Conservation (phyloP, 495 filamentous ascomycete species). For the Darksidea phi region DNA sequence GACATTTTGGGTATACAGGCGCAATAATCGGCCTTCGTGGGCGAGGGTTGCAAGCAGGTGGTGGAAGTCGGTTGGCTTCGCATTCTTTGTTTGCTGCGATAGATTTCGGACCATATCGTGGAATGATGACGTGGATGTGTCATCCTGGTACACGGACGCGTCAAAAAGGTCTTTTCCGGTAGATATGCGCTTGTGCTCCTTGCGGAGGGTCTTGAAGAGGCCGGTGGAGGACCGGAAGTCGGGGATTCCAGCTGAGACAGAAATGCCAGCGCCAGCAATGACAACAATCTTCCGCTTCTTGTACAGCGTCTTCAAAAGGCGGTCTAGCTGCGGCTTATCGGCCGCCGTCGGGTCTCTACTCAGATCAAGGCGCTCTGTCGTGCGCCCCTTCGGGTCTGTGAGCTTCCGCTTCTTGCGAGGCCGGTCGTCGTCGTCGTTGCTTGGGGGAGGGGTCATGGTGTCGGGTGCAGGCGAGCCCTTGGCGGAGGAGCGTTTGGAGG, state of each 20-base stretch:
- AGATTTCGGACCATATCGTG: conserved; percentile 93
- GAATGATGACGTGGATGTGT: conserved; percentile 80
- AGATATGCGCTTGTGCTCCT: conserved; percentile 84
- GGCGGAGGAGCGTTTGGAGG: conserved; percentile 56
- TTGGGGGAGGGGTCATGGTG: conserved; percentile 31
- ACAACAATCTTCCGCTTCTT: conserved; percentile 95
- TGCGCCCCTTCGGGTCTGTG: conserved; percentile 68
- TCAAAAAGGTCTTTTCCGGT: conserved; percentile 96
- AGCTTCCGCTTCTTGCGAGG: conserved; percentile 73
- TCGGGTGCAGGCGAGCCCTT: conserved; percentile 41
- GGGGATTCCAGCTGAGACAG: conserved; percentile 92
- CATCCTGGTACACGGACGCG: conserved; percentile 92
- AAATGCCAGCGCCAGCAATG: conserved; percentile 94
- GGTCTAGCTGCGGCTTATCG: conserved; percentile 61
- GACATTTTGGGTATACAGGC: conserved; percentile 94
- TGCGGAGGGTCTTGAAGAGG: conserved; percentile 77
- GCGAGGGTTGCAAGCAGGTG: conserved; percentile 88
- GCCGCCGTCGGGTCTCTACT: conserved; percentile 48
- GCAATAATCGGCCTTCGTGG: conserved; percentile 83
- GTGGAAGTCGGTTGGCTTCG: conserved; percentile 86
- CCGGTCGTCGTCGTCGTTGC: conserved; percentile 55
- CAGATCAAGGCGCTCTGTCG: conserved; percentile 74
- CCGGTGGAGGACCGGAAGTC: conserved; percentile 92
- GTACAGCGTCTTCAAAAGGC: conserved; percentile 71
- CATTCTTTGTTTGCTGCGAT: conserved; percentile 68